Evolutionary conservation across 331 rosid genomes (phyloP), one percentile per base, ranked within the genome.

Genomic region (Pyrus hybrid): DNA sequence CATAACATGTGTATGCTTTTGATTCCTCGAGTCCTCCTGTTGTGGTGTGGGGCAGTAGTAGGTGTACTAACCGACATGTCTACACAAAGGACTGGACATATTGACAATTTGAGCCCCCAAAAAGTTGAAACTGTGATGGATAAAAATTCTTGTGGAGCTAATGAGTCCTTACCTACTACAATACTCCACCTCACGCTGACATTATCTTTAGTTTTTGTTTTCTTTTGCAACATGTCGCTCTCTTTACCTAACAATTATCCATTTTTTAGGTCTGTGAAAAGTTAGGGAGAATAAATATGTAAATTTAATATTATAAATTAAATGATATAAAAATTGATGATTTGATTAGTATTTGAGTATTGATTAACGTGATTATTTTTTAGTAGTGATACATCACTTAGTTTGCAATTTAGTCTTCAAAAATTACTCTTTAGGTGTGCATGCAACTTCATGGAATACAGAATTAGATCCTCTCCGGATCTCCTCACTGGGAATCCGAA

Each of bases 51-150:
- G 16, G 8, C n/a, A 6, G 56, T 5, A 64, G 75, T 80, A 8
- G 84, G 84, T 83, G 16, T 28, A 77, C 80, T 75, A 17, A 73
- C 68, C 76, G 79, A 75, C 75, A 37, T 21, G 28, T 47, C 7
- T 65, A 13, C 62, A 6, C 4, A 33, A 9, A 9, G 45, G 10
- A 37, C 6, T 12, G 2, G 4, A 21, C 53, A 4, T 3, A 21
- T 25, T 17, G 17, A 35, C 23, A 49, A 45, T n/a, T 12, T 35
- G 4, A 69, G 9, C 17, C 26, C 60, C 26, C 33, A n/a, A 5
- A 5, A 5, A 18, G 5, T 57, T 62, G 66, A 33, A 33, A 67
- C 14, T 16, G 20, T 4, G 21, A 14, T 28, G 30, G 23, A 56
- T 2, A 7, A 2, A 28, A n/a, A 10, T 4, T 4, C 5, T 29